Conservation (phyloP, 306 rosid species). For the Oemleria cerasiformis region DNA sequence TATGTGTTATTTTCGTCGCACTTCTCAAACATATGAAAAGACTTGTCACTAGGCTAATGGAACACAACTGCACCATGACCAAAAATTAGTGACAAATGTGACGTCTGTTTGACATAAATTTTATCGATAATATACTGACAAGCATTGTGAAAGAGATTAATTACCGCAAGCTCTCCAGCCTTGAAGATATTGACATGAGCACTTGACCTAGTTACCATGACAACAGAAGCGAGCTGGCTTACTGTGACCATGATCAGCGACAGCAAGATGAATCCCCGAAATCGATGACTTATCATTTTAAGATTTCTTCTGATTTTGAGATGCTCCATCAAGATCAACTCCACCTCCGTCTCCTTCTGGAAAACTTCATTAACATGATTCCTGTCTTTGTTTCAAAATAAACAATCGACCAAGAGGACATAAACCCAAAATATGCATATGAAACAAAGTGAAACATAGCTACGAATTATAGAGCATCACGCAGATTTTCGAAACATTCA, state of each 20-base stretch:
- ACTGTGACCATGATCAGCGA: slow-evolving; percentile 72
- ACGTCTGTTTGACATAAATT: too few relatives aligned
- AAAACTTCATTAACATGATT: slow-evolving; percentile 46
- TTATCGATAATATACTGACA: background rate
- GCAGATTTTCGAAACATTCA: background rate
- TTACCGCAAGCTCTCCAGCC: slow-evolving; percentile 88
- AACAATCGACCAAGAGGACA: background rate
- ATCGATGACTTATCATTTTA: slow-evolving; percentile 73
- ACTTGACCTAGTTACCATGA: slow-evolving; percentile 43
- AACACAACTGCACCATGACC: slow-evolving; percentile 61
- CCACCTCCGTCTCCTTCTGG: slow-evolving; percentile 62
- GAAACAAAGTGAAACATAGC: background rate
- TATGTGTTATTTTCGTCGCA: slow-evolving; percentile 83
- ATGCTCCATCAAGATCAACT: slow-evolving; percentile 63
- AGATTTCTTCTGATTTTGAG: slow-evolving; percentile 55
- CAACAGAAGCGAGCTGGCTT: slow-evolving; percentile 68
- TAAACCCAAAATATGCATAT: background rate
- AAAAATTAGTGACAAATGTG: background rate
- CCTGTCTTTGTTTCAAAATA: background rate
- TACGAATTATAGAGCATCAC: too few relatives aligned
- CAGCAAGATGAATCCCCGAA: slow-evolving; percentile 58
- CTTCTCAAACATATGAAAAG: slow-evolving; percentile 70
- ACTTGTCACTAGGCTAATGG: slow-evolving; percentile 72
- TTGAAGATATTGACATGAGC: slow-evolving; percentile 61
- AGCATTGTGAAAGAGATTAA: background rate